Evolutionary conservation across 805 yeast species (phyloP).

Genomic region (Debaryomyces hansenii): DNA sequence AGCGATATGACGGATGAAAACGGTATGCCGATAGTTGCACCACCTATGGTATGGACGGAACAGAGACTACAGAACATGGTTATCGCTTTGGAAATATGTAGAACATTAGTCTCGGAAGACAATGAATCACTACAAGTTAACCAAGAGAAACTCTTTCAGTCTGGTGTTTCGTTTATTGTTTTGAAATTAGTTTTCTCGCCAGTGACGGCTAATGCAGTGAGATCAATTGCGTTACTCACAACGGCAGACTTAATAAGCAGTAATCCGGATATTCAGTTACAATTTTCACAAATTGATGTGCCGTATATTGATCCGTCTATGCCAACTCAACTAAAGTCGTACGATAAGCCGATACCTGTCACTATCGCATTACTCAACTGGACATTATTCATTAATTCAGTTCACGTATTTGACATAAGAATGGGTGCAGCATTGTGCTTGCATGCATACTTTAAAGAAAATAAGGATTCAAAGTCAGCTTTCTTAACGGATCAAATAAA

Average conservation of each 20-base stretch:
- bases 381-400: constrained; percentile 76
- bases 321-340: constrained; percentile 42
- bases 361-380: constrained; percentile 75
- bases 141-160: constrained; percentile 59
- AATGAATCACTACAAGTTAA: constrained; percentile 60
- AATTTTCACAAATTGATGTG: constrained; percentile 81
- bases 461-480: constrained; percentile 56
- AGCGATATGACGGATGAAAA: constrained; percentile 14
- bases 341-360: constrained; percentile 56
- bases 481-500: constrained; percentile 69
- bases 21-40: constrained; percentile 10
- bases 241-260: constrained; percentile 74
- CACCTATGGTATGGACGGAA: constrained; percentile 69
- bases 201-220: constrained; percentile 60
- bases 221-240: constrained; percentile 68
- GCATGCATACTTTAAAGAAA: constrained; percentile 66
- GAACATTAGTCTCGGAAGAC: constrained; percentile 69
- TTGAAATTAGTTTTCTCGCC: constrained; percentile 71
- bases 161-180: constrained; percentile 65
- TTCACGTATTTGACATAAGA: constrained; percentile 81
- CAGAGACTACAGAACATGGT: constrained; percentile 69
- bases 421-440: constrained; percentile 68
- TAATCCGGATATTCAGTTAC: constrained; percentile 65
- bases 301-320: constrained; percentile 83
- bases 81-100: constrained; percentile 69